Evolutionary conservation across 305 asterid species (phyloP).

Genomic region (Ilex paraguariensis): DNA sequence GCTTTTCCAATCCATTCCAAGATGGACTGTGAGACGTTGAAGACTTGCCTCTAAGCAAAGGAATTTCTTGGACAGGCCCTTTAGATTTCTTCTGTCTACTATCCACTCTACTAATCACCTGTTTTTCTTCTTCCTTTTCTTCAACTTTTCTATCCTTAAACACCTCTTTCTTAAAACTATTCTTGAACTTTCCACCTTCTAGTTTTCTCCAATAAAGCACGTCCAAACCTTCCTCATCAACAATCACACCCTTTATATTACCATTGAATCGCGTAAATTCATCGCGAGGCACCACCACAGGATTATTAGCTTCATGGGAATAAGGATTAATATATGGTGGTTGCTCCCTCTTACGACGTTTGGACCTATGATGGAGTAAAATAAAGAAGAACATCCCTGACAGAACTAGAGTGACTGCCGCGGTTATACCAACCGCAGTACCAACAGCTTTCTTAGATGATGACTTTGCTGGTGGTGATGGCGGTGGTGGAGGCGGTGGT

Average conservation of each 20-base stretch:
- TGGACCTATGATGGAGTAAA: constrained; percentile 24
- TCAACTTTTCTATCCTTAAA: constrained; percentile 36
- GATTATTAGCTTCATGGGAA: constrained; percentile 8
- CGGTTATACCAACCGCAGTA: constrained; percentile 70
- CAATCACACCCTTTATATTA: constrained; percentile 71
- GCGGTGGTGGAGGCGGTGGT: constrained; percentile 14
- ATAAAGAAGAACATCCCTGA: constrained; percentile 57
- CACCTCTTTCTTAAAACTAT: constrained; percentile 41
- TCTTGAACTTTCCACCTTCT: constrained; percentile 35
- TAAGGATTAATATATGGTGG: constrained; percentile 6
- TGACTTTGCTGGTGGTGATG: constrained; percentile 16
- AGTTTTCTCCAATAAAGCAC: constrained; percentile 82
- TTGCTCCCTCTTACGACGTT: constrained; percentile 33
- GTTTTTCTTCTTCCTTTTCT: constrained; percentile 45
- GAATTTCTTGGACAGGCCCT: constrained; percentile 39
- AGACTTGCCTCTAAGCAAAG: constrained; percentile 58
- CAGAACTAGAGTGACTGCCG: constrained; percentile 53
- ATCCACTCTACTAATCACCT: constrained; percentile 24
- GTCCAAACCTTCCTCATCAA: constrained; percentile 90
- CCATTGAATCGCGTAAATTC: constrained; percentile 49
- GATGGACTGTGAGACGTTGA: constrained; percentile 62
- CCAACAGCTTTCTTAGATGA: constrained; percentile 52
- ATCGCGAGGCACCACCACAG: constrained; percentile 22
- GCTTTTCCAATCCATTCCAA: constrained; percentile 31
- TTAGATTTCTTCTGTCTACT: constrained; percentile 20